Evolutionary conservation across 257 asterid genomes (phyloP).

Genomic region (Oldenlandia corymbosa): DNA sequence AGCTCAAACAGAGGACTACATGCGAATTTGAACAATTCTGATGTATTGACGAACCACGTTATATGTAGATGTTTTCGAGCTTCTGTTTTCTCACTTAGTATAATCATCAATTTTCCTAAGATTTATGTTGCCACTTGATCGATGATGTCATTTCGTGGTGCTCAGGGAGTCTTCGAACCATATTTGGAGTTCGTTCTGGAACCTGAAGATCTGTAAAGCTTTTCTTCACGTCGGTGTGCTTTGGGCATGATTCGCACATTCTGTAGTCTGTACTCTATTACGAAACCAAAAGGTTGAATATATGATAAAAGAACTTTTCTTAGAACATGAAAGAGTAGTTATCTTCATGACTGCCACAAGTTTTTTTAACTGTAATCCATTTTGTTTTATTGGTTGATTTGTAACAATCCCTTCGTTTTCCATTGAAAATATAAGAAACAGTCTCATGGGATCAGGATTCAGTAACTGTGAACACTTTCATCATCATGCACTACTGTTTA

Average conservation of each 20-base stretch:
- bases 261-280: no score
- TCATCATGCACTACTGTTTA: no score
- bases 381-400: not conserved
- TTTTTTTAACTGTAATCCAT: no score
- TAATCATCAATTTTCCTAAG: not conserved
- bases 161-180: not conserved
- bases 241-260: no score
- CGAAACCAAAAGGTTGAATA: no score
- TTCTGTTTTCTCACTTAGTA: not conserved
- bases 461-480: not conserved
- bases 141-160: not conserved
- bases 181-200: not conserved
- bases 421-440: not conserved
- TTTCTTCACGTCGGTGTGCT: not conserved
- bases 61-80: not conserved
- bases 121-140: not conserved
- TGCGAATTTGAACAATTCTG: constrained; percentile 1
- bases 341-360: no score
- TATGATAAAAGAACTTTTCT: no score
- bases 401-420: not conserved
- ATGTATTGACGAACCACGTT: constrained; percentile 4
- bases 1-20: constrained; percentile 1
- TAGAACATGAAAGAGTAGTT: no score
- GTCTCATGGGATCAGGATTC: not conserved
- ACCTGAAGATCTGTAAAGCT: not conserved